Base-by-base conservation (phyloP, 371 early-diverging fungal species). In the Mortierella polycephala region DNA sequence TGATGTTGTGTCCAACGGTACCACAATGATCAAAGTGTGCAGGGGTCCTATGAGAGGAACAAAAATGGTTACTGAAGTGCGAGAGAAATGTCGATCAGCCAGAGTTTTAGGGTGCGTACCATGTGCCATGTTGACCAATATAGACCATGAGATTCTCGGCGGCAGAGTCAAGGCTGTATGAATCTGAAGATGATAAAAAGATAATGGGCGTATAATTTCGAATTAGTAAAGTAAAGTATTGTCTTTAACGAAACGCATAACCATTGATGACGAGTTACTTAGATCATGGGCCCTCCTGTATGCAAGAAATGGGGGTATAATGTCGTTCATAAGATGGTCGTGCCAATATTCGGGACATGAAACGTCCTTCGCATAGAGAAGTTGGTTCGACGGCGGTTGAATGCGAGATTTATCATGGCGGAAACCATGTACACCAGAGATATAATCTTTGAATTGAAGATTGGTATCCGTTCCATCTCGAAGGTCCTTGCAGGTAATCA, bases 131-230 rank as follows among this genome's bases (percentile, higher is more conserved):
- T 55, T 71, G 59, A 5, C 83, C 83, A 45, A 83, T 69, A 59
- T 83, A 83, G 12, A 83, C 62, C 75, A 81, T 74, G 40, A 83
- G 41, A 60, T 83, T 81, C 13, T 83, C 77, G 1, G 75, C 73
- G 3, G 71, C 69, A 6, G 73, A 23, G 41, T 65, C 60, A 39
- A 30, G 30, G 51, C 59, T 60, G 14, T 63, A 69, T 74, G n/a
- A 14, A n/a, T 50, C 51, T 50, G 13, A 30, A 2, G 30, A 30
- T 4, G 30, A 30, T 30, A 14, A 50, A 47, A 47, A 11, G 10
- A 1, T 4, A 47, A 47, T 5, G 47, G 6, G 0, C 5, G 47
- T 47, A 5, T 12, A 47, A 47, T 14, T 47, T 12, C 0, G 47
- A 47, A 12, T 12, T 10, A 47, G 12, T 9, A 14, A 47, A 5